Percentiles rank a stretch among this genome's conserved stretches.
Conservation (phyloP, 352 stramenopile genomes). For the Phytophthora lateralis region DNA sequence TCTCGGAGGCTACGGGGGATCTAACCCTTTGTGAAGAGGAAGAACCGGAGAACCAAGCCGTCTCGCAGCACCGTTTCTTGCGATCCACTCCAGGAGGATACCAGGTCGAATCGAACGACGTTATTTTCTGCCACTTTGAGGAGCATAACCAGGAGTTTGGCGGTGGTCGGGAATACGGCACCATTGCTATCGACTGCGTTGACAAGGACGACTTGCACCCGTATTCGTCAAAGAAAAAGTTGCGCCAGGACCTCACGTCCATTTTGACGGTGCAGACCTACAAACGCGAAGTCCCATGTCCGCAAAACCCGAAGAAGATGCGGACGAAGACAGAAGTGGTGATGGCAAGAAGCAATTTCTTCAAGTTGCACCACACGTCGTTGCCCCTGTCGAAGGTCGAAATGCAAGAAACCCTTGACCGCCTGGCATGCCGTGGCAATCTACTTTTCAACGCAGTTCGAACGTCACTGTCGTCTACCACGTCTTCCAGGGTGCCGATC, state of each 20-base stretch:
- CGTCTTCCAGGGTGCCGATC: background rate
- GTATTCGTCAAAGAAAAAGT: constrained; percentile 28
- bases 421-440: constrained; percentile 29
- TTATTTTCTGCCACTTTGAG: constrained; percentile 33
- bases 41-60: constrained; percentile 14
- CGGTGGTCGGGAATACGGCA: constrained; percentile 25
- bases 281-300: constrained; percentile 15
- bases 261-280: constrained; percentile 32
- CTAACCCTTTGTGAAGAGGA: constrained; percentile 37
- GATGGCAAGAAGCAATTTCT: constrained; percentile 40
- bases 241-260: constrained; percentile 42
- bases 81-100: constrained; percentile 29
- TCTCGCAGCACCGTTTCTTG: constrained; percentile 35
- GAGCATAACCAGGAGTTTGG: constrained; percentile 31
- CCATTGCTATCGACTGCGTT: constrained; percentile 37
- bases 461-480: constrained; percentile 9
- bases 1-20: constrained; percentile 40
- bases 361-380: constrained; percentile 38
- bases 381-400: constrained; percentile 30
- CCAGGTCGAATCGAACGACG: constrained; percentile 40
- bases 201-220: constrained; percentile 45
- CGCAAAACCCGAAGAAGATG: constrained; percentile 15
- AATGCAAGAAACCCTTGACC: constrained; percentile 36
- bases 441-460: constrained; percentile 32
- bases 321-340: constrained; percentile 38